Conservation (phyloP, 176 grass and related monocot genomes). For the Echinochloa phyllopogon region DNA sequence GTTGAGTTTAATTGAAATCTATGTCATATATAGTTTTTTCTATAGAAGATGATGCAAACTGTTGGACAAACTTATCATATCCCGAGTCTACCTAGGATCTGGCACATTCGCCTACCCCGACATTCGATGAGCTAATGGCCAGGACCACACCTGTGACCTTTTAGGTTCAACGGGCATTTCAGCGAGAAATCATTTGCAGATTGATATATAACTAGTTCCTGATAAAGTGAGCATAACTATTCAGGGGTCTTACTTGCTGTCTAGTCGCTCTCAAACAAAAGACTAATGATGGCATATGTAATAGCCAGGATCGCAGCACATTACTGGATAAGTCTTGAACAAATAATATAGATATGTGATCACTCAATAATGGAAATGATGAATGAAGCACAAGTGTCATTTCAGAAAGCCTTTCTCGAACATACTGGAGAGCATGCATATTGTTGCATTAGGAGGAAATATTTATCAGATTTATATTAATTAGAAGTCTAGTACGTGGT, state of each 20-base stretch:
- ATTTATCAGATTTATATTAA: too few relatives aligned
- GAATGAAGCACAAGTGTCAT: not conserved
- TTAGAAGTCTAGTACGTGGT: too few relatives aligned
- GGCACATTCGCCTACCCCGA: not conserved
- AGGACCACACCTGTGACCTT: not conserved
- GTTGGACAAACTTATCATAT: not conserved
- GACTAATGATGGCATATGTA: slow-evolving; percentile 5
- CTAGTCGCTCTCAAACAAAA: slow-evolving; percentile 3
- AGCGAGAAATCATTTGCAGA: not conserved
- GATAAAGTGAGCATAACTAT: not conserved
- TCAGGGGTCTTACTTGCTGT: not conserved
- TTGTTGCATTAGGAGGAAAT: too few relatives aligned
- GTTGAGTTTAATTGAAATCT: not conserved
- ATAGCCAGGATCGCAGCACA: not conserved
- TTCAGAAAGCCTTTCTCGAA: not conserved
- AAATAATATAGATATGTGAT: not conserved
- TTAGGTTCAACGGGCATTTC: not conserved
- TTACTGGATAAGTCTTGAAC: not conserved
- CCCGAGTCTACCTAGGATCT: slow-evolving; percentile 25
- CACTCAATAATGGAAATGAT: not conserved
- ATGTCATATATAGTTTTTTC: not conserved
- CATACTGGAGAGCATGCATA: too few relatives aligned
- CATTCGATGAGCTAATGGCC: not conserved
- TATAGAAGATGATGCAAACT: not conserved
- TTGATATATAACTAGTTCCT: not conserved